Base-by-base conservation (phyloP, 192 early-diverging fungal species). In the Mortierella hygrophila region DNA sequence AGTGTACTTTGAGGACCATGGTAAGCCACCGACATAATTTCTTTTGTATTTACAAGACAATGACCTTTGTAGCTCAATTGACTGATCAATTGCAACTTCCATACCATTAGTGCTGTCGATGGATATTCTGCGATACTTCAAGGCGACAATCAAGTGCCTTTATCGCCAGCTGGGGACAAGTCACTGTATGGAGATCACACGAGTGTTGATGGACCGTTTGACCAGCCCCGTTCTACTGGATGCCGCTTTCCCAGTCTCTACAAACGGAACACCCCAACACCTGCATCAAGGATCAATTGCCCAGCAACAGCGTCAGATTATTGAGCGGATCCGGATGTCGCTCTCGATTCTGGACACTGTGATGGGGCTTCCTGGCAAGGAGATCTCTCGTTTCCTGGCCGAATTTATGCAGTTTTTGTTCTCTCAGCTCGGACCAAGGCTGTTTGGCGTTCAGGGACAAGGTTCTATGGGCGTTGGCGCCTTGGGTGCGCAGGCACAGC, bases 1-100 rank as follows among this genome's bases (percentile, higher is more conserved):
- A 15, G 68, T 81, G 35, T 86, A 78, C 68, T 49, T 49, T 35
- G 84, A 86, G 26, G 84, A 86, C 23, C 84, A 81, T 72, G 84
- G 84, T 86, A 81, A 20, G 83, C 10, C 1, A 23, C 21, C 6
- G 0, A 6, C 3, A 35, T 55, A 18, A n/a, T n/a, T 1, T 49
- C 6, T 37, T 6, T 46, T 29, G 37, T 18, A 5, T 5, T 8
- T 20, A 8, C 23, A 65, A 60, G 54, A 49, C 7, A 47, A 11
- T 26, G 5, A 6, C 16, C 16, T 52, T 52, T 52, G 18, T 37
- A 57, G n/a, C 47, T n/a, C 21, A 38, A 57, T 23, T 29, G 29
- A 13, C 29, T 71, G 6, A 20, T 8, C 32, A 63, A 68, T 40
- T n/a, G 6, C 32, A 68, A 40, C 63, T 42, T 74, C 35, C n/a